Conservation (phyloP, 148 eudicot genomes). For the Agrostemma githago region DNA sequence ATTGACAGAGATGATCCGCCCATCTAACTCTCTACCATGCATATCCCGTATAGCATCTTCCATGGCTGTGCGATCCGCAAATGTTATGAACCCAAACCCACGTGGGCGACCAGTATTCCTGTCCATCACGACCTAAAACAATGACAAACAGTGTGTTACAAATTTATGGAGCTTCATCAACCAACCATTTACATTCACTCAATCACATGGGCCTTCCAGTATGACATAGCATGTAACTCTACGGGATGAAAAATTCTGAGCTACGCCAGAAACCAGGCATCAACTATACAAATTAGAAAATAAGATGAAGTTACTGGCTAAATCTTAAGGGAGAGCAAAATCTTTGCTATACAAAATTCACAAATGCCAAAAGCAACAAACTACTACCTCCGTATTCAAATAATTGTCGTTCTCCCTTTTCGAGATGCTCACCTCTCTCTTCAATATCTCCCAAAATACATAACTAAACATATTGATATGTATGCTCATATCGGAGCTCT, state of each 20-base stretch:
- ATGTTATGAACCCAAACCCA: conserved; percentile 53
- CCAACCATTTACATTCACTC: background rate
- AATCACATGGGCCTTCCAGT: background rate
- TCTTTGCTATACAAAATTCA: background rate
- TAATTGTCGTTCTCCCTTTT: no score
- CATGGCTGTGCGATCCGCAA: conserved; percentile 44
- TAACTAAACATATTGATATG: no score
- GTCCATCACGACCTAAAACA: conserved; percentile 43
- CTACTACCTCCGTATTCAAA: no score
- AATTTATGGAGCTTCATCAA: background rate
- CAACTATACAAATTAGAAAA: background rate
- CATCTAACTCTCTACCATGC: conserved; percentile 51
- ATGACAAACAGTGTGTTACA: background rate
- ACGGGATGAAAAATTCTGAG: no score
- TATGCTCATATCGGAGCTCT: no score
- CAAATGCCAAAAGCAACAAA: background rate
- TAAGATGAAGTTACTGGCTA: background rate
- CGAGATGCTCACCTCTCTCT: no score
- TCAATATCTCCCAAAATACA: no score
- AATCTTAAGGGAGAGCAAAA: background rate
- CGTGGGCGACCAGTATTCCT: conserved; percentile 58
- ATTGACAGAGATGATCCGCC: conserved; percentile 48
- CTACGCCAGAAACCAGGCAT: background rate
- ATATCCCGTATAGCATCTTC: conserved; percentile 53
- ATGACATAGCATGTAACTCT: background rate